Conservation (phyloP, 768 basidiomycete genomes). For the Multifurca ochricompacta region DNA sequence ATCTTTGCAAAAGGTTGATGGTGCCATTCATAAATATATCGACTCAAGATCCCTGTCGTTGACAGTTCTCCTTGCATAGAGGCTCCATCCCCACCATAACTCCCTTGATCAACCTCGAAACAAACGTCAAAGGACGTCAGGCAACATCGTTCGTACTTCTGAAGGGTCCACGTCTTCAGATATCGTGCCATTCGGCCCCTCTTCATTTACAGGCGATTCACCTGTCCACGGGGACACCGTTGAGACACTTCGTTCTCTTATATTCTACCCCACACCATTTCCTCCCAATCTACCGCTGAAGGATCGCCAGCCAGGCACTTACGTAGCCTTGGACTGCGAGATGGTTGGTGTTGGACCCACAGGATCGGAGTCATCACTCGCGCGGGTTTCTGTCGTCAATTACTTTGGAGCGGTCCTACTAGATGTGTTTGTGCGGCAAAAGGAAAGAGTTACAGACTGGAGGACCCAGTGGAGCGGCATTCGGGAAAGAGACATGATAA, state of each 20-base stretch:
- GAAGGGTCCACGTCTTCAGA: neutral
- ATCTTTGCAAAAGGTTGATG: slow-evolving; percentile 13
- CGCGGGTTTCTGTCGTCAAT: slow-evolving; percentile 86
- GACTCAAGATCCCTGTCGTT: neutral
- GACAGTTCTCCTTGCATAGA: neutral
- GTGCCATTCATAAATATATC: neutral
- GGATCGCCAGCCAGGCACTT: slow-evolving; percentile 44
- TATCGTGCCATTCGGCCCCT: neutral
- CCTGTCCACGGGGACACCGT: neutral
- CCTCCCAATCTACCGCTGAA: slow-evolving; percentile 8
- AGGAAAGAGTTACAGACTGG: slow-evolving; percentile 88
- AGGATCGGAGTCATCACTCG: slow-evolving; percentile 75
- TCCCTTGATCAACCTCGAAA: neutral
- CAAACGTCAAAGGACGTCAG: neutral
- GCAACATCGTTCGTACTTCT: neutral
- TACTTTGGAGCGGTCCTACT: slow-evolving; percentile 72
- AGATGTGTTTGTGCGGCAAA: slow-evolving; percentile 81
- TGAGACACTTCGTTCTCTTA: slow-evolving; percentile 6
- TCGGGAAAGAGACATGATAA: slow-evolving; percentile 60
- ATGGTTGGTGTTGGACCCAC: slow-evolving; percentile 95
- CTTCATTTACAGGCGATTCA: neutral
- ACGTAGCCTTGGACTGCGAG: slow-evolving; percentile 88
- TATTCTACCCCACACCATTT: slow-evolving; percentile 28
- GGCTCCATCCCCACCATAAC: neutral
- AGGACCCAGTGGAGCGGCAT: slow-evolving; percentile 87